Evolutionary conservation across 352 stramenopile species (phyloP).

Genomic region (Phytophthora europaea): DNA sequence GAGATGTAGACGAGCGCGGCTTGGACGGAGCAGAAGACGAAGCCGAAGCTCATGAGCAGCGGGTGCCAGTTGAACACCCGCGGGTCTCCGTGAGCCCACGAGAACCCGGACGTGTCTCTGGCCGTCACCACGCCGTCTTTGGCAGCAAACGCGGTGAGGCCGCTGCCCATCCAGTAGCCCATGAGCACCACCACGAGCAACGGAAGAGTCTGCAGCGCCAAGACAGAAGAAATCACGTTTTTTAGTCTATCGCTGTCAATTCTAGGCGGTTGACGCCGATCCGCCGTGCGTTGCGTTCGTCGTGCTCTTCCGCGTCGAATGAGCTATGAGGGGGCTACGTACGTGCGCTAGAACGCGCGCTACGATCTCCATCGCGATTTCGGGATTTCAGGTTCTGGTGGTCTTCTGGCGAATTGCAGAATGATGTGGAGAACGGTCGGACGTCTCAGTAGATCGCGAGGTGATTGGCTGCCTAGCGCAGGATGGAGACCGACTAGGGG

Average conservation of each 20-base stretch:
- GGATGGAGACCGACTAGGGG: neutral
- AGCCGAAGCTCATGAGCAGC: conserved; percentile 86
- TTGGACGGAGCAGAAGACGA: conserved; percentile 83
- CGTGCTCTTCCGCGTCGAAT: neutral
- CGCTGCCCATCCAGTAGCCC: conserved; percentile 77
- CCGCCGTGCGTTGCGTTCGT: neutral
- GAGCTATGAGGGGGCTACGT: conserved; percentile 2
- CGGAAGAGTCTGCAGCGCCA: conserved; percentile 54
- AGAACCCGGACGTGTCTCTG: conserved; percentile 72
- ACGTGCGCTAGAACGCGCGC: conserved; percentile 42
- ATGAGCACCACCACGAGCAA: conserved; percentile 72
- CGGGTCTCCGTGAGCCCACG: conserved; percentile 65
- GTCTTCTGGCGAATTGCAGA: conserved; percentile 23
- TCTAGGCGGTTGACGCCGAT: neutral
- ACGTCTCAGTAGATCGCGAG: neutral
- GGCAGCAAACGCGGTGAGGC: conserved; percentile 68
- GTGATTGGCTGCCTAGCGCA: conserved; percentile 22
- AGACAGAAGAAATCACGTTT: neutral
- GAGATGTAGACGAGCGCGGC: conserved; percentile 76
- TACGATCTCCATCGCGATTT: conserved; percentile 29
- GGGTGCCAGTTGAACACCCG: conserved; percentile 92
- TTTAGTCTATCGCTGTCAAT: conserved; percentile 11
- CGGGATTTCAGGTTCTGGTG: conserved; percentile 28
- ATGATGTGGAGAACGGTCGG: conserved; percentile 15
- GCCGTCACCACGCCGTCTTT: conserved; percentile 50